Percentiles rank a stretch among this genome's conserved stretches.
Evolutionary conservation across 2,329 filamentous ascomycete species (phyloP).

Genomic region (Tolypocladium endophyticum): DNA sequence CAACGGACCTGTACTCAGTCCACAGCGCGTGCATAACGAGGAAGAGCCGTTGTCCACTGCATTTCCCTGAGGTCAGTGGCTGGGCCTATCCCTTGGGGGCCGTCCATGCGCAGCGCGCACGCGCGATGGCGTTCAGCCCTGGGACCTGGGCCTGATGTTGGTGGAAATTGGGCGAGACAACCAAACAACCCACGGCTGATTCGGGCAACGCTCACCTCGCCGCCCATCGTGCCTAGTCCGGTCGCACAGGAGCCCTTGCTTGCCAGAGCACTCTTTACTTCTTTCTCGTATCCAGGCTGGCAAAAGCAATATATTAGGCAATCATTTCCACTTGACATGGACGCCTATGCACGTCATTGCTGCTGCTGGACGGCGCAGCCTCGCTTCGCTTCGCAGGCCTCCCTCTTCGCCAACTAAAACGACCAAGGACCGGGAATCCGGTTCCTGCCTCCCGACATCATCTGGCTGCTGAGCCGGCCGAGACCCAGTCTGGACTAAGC

Average conservation of each 20-base stretch:
- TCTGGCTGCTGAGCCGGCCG: background rate
- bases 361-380: background rate
- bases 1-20: background rate
- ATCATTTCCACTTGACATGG: background rate
- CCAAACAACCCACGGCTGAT: background rate
- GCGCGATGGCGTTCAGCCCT: background rate
- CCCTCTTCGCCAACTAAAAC: background rate
- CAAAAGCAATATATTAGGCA: background rate
- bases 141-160: background rate
- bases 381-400: background rate
- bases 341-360: background rate
- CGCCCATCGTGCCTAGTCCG: background rate
- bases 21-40: background rate
- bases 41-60: background rate
- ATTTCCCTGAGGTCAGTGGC: background rate
- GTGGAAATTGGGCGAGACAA: background rate
- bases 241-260: background rate
- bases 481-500: background rate
- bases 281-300: background rate
- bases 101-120: background rate
- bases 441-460: background rate
- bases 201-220: background rate
- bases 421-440: background rate
- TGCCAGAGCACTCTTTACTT: background rate
- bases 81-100: background rate